Evolutionary conservation across 176 grass and related monocot species (phyloP).

Genomic region (Typha latifolia): DNA sequence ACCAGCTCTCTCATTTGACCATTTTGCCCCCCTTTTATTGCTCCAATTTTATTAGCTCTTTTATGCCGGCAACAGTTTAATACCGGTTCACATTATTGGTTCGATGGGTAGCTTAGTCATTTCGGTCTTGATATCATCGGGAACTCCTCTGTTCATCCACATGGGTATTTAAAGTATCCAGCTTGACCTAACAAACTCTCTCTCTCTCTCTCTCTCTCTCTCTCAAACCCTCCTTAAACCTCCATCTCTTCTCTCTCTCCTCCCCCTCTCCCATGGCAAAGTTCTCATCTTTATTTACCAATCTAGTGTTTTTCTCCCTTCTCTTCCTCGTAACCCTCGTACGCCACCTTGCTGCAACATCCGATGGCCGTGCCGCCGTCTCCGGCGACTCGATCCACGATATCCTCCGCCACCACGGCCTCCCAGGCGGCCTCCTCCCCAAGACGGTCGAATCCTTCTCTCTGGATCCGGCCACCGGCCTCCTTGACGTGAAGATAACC

Average conservation of each 20-base stretch:
- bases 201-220: not conserved
- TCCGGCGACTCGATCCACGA: constrained; percentile 24
- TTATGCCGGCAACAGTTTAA: not conserved
- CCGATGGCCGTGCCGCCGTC: constrained; percentile 1
- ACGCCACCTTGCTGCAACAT: constrained; percentile 7
- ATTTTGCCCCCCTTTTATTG: not conserved
- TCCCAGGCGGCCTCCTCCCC: constrained; percentile 71
- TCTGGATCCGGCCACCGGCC: constrained; percentile 37
- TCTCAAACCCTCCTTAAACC: constrained; percentile 8
- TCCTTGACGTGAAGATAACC: constrained; percentile 49
- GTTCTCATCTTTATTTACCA: constrained; percentile 10
- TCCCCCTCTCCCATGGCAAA: constrained; percentile 33
- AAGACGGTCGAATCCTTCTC: constrained; percentile 45
- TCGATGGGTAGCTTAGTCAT: not conserved
- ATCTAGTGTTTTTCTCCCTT: constrained; percentile 9
- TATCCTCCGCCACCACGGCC: constrained; percentile 52
- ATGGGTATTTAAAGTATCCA: not conserved
- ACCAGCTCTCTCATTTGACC: no score
- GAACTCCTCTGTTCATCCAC: not conserved
- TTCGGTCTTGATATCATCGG: not conserved
- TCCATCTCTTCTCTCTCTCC: not conserved
- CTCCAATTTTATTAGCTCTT: not conserved
- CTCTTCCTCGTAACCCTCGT: not conserved
- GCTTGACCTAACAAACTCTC: not conserved
- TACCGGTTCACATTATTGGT: no score